Conservation (phyloP, 129 eudicot species). For the Saussurea involucrata region DNA sequence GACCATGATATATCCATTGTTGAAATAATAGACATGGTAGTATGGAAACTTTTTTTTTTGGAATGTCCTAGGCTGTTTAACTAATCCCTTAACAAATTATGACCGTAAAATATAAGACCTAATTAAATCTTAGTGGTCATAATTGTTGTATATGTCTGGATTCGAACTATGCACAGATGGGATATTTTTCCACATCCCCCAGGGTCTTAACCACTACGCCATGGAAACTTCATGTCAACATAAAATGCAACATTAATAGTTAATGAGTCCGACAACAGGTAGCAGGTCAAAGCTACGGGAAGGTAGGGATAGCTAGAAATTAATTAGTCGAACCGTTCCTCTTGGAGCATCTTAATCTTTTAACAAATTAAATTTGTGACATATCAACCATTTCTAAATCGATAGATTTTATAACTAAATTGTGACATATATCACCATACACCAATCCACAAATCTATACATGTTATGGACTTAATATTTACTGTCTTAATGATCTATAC, state of each 20-base stretch:
- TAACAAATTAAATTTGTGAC: background rate
- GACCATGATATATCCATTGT: background rate
- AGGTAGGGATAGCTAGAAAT: background rate
- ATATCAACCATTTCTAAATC: background rate
- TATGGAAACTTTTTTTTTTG: background rate
- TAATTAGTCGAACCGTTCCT: background rate
- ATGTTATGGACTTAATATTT: too few relatives aligned
- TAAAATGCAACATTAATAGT: background rate
- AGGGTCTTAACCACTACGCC: too few relatives aligned
- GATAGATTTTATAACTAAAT: background rate
- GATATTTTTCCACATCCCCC: too few relatives aligned
- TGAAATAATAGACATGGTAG: background rate
- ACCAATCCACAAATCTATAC: background rate
- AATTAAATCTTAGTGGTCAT: too few relatives aligned
- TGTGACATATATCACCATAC: background rate
- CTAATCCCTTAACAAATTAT: too few relatives aligned
- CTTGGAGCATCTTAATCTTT: background rate
- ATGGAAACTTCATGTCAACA: background rate
- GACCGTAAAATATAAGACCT: too few relatives aligned
- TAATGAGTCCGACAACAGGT: background rate
- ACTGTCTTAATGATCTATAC: background rate
- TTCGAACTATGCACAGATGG: too few relatives aligned
- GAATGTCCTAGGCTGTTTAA: too few relatives aligned
- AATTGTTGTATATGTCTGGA: too few relatives aligned
- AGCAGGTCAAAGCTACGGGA: background rate